Evolutionary conservation across 192 early-diverging fungal genomes (phyloP), one percentile per base, ranked within the genome.

Genomic region (Coemansia sp.): DNA sequence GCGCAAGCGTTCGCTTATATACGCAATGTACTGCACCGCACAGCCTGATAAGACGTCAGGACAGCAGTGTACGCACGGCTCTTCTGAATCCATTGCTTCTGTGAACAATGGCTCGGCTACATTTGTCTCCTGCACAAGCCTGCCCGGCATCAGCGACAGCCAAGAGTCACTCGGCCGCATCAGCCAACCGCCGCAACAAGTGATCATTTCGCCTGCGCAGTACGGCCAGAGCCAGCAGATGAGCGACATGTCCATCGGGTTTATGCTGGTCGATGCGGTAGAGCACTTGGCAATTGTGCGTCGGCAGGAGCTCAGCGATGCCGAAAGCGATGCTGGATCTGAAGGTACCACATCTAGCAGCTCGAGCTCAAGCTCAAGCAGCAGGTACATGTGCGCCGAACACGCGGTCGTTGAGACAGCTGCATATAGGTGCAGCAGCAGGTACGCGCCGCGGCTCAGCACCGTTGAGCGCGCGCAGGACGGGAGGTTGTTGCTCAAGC

Each of bases 1-100:
- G 27, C 71, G 71, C 52, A 75, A 75, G 29, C 55, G 71, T 11
- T 75, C 71, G 19, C 71, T 75, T 14, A 75, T 75, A 15, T 75
- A 75, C 38, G 71, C 71, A 9, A 67, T 67, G 57, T 75, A 75
- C 25, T 66, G 59, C 56, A 74, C 64, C 1, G 60, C 63, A 8
- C 53, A 75, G 32, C 8, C 58, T 2, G 57, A 60, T 8, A 31
- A 32, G 40, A 9, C 20, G 17, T 15, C 26, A 9, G 8, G 9
- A 11, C 27, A 17, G 15, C 7, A 7, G 45, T 3, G 43, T 12
- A 26, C 8, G 20, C 23, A 22, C 9, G n/a, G 43, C 22, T 6
- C 43, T n/a, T 12, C 11, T 22, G 25, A 23, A 9, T 55, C 45
- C 7, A 42, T 55, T 23, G 22, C 17, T 5, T 47, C 61, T 7